A percentile compares a stretch with the other conserved stretches of the same genome.
These are phyloP conservation scores for Xylaria palmicola DNA, from an alignment of 495 filamentous ascomycete genomes.

Conservation along the genomic window DNA sequence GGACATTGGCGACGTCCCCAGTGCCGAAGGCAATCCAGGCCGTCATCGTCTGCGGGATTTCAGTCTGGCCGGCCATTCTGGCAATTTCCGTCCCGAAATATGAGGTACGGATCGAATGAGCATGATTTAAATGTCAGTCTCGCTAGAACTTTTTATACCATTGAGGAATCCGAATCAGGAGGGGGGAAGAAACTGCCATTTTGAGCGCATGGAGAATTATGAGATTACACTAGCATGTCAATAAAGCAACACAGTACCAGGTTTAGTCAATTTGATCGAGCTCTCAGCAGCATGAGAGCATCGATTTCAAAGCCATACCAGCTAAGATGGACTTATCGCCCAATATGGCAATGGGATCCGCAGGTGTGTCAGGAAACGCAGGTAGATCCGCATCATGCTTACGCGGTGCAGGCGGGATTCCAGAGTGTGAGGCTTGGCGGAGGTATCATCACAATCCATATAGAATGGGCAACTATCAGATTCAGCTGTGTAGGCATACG, in stretches of 20 bases:
- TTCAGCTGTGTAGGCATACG: too few relatives aligned
- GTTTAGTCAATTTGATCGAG: background rate
- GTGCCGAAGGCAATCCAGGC: constrained; percentile 14
- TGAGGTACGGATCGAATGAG: background rate
- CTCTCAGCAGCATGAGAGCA: background rate
- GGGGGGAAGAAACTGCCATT: background rate
- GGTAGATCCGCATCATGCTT: constrained; percentile 19
- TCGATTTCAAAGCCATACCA: background rate
- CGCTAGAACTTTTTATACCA: constrained; percentile 1
- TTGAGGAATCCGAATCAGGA: background rate
- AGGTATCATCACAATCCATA: background rate
- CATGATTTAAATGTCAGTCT: background rate
- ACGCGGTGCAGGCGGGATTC: constrained; percentile 1
- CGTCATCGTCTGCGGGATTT: constrained; percentile 18
- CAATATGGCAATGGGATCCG: constrained; percentile 8
- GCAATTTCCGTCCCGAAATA: background rate
- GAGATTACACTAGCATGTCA: background rate
- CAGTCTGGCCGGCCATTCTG: constrained; percentile 2
- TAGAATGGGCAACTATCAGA: too few relatives aligned
- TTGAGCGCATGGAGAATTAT: background rate
- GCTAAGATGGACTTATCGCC: background rate
- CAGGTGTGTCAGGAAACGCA: background rate
- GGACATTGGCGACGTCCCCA: constrained; percentile 14
- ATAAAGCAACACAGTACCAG: too few relatives aligned
- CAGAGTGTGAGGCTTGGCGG: background rate